A percentile compares a stretch with the other conserved stretches of the same genome.
These are phyloP conservation scores for Suillus bovinus DNA, from an alignment of 768 basidiomycete species.

Conservation along the genomic window DNA sequence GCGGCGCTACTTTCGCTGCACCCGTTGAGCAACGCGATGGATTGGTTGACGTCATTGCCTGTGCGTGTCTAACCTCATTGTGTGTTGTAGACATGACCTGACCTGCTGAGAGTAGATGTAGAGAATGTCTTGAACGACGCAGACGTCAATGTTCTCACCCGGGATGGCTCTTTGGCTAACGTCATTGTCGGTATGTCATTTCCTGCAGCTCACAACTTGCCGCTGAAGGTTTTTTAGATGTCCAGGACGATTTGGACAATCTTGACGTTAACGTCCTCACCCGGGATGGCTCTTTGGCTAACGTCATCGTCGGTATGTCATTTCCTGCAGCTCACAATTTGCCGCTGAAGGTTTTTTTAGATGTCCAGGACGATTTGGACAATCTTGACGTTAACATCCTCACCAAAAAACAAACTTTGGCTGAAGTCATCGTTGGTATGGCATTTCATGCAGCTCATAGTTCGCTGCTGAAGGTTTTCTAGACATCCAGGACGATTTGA, in stretches of 20 bases:
- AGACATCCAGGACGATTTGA: background rate
- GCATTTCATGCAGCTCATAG: background rate
- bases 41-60: background rate
- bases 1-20: background rate
- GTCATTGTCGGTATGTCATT: background rate
- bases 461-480: background rate
- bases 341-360: background rate
- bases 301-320: background rate
- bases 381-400: background rate
- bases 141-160: background rate
- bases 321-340: background rate
- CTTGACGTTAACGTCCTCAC: background rate
- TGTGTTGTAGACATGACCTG: too few species aligned
- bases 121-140: too few species aligned
- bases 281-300: too few species aligned
- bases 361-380: background rate
- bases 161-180: background rate
- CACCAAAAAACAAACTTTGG: background rate
- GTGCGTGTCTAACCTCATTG: too few species aligned
- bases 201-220: background rate
- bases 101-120: too few species aligned
- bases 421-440: background rate
- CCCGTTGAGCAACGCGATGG: background rate
- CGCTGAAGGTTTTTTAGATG: background rate
- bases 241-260: background rate